A percentile compares a stretch with the other conserved stretches of the same genome.
Conservation (phyloP, 2,329 filamentous ascomycete genomes). For the Pseudogymnoascus sp. region DNA sequence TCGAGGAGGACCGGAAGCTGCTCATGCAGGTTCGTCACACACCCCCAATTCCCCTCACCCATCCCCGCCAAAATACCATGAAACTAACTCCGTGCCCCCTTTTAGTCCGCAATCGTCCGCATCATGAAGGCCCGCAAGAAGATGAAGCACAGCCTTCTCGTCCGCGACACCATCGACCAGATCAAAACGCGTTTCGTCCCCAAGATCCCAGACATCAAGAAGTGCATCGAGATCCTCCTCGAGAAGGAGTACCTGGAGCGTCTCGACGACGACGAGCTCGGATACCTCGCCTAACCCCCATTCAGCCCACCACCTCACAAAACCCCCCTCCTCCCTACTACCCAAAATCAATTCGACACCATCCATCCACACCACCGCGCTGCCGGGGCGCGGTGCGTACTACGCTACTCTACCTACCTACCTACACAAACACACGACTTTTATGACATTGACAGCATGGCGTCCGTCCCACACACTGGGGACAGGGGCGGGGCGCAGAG, state of each 20-base stretch:
- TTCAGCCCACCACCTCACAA: not conserved
- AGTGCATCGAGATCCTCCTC: conserved; percentile 96
- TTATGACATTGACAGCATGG: not conserved
- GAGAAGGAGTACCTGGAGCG: conserved; percentile 99
- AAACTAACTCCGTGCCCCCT: conserved; percentile 25
- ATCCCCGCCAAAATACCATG: not conserved
- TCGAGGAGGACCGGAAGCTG: conserved; percentile 95
- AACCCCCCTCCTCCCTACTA: not conserved
- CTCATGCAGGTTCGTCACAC: conserved; percentile 75
- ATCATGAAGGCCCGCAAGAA: conserved; percentile 99
- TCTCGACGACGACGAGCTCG: conserved; percentile 86
- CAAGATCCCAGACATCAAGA: conserved; percentile 94
- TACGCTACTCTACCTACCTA: not conserved
- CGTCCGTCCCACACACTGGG: not conserved
- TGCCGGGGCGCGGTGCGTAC: not conserved
- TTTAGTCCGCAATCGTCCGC: conserved; percentile 90
- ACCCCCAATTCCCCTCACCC: not conserved
- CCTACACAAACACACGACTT: not conserved
- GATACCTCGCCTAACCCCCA: conserved; percentile 69
- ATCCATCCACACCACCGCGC: not conserved
- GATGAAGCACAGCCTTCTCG: conserved; percentile 94
- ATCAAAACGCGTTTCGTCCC: conserved; percentile 90
- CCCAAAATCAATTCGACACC: not conserved
- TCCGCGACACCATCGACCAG: conserved; percentile 91
- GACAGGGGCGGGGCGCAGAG: not conserved